A percentile compares a stretch with the other conserved stretches of the same genome.
These are phyloP conservation scores for Mycogone perniciosa DNA, from an alignment of 2,329 filamentous ascomycete species.

Conservation along the genomic window DNA sequence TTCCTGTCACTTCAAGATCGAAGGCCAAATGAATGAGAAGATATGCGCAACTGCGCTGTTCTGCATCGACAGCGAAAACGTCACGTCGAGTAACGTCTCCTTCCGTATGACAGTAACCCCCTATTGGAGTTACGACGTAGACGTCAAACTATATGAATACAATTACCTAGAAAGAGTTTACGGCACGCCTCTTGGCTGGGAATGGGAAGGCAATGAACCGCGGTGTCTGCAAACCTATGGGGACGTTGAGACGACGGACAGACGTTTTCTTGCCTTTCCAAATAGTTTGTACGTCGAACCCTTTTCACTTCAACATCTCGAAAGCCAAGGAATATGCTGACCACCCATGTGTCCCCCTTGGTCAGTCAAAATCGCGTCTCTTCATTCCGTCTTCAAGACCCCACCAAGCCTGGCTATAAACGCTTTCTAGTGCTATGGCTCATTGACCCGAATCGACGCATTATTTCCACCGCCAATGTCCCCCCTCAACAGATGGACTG, in stretches of 20 bases:
- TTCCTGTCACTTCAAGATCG: constrained; percentile 6
- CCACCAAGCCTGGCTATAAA: constrained; percentile 42
- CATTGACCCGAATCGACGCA: constrained; percentile 40
- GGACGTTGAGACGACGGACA: constrained; percentile 17
- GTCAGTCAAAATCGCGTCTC: constrained; percentile 14
- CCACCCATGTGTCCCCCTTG: neutral
- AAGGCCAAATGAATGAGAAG: constrained; percentile 24
- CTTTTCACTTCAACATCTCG: neutral
- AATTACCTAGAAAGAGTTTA: constrained; percentile 13
- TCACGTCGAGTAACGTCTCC: constrained; percentile 8
- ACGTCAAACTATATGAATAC: constrained; percentile 1
- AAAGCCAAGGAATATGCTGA: neutral
- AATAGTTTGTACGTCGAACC: constrained; percentile 17
- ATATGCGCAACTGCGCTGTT: constrained; percentile 24
- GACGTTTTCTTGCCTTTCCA: constrained; percentile 21
- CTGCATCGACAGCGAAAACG: constrained; percentile 16
- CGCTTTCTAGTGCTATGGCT: constrained; percentile 49
- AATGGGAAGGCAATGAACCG: neutral
- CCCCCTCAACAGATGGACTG: constrained; percentile 8
- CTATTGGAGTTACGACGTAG: neutral
- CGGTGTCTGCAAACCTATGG: constrained; percentile 19
- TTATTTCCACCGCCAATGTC: constrained; percentile 29
- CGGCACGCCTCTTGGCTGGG: constrained; percentile 9
- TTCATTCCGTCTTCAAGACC: constrained; percentile 41
- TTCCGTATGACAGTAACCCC: constrained; percentile 5